Conservation (phyloP, 2,329 filamentous ascomycete species). For the Harringtonia lauricola region DNA sequence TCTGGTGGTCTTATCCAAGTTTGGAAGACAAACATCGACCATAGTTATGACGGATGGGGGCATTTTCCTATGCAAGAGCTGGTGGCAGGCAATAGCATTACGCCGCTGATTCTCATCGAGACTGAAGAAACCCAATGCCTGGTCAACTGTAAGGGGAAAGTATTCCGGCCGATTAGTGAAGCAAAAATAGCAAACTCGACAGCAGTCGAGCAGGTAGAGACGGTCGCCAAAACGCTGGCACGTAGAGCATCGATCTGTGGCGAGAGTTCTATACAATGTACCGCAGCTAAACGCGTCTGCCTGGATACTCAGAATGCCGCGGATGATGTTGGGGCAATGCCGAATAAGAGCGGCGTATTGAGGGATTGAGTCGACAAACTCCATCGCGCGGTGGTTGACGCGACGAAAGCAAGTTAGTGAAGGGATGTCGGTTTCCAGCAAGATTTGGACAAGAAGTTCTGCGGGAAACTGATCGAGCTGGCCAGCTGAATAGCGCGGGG, state of each 20-base stretch:
- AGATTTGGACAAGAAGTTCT: constrained; percentile 18
- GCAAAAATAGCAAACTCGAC: constrained; percentile 3
- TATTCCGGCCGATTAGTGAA: neutral
- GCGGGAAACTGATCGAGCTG: constrained; percentile 17
- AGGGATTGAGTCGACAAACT: constrained; percentile 2
- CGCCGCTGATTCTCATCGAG: neutral
- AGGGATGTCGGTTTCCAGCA: constrained; percentile 19
- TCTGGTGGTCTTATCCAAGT: neutral
- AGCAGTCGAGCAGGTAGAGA: constrained; percentile 4
- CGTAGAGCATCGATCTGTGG: constrained; percentile 1
- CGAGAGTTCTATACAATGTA: neutral
- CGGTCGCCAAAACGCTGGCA: constrained; percentile 1
- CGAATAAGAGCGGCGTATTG: neutral
- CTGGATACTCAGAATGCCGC: constrained; percentile 2
- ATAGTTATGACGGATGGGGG: constrained; percentile 23
- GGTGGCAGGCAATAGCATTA: neutral
- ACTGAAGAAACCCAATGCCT: constrained; percentile 17
- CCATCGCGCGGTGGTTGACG: constrained; percentile 12
- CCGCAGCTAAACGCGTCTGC: neutral
- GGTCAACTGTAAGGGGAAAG: constrained; percentile 14
- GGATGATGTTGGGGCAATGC: neutral
- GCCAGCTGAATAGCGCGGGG: constrained; percentile 10
- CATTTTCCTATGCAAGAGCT: neutral
- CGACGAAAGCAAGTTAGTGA: constrained; percentile 22
- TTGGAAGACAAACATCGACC: neutral